These are phyloP conservation scores for Xylona heveae DNA, from an alignment of 495 filamentous ascomycete species.

Conservation along the genomic window DNA sequence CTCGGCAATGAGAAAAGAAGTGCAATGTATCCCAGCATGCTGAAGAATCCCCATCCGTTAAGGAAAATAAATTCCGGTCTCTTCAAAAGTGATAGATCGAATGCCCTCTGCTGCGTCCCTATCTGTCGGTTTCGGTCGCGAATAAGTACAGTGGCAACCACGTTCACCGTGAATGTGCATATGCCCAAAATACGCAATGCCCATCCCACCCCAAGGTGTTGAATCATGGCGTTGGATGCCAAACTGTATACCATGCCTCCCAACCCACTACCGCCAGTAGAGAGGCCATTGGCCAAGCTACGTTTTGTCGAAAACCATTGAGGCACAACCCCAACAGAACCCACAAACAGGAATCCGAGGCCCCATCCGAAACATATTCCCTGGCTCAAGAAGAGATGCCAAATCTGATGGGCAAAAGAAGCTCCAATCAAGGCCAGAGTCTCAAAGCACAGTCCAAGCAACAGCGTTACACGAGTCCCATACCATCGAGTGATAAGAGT, in stretches of 20 bases:
- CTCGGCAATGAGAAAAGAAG: constrained; percentile 40
- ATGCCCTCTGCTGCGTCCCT: constrained; percentile 10
- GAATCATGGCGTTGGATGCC: constrained; percentile 24
- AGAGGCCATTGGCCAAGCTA: constrained; percentile 27
- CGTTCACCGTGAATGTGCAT: constrained; percentile 19
- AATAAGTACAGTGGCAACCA: constrained; percentile 18
- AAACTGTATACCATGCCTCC: constrained; percentile 29
- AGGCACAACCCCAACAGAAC: constrained; percentile 21
- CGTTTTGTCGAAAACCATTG: constrained; percentile 30
- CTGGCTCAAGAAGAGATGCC: constrained; percentile 30
- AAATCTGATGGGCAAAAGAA: constrained; percentile 22
- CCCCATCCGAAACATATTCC: constrained; percentile 27
- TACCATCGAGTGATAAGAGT: constrained; percentile 17
- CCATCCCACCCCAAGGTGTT: constrained; percentile 22
- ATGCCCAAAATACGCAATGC: constrained; percentile 28
- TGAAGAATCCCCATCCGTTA: constrained; percentile 23
- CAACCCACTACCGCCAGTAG: constrained; percentile 24
- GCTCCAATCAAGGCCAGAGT: constrained; percentile 22
- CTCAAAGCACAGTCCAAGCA: constrained; percentile 21
- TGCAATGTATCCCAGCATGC: constrained; percentile 27
- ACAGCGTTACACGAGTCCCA: constrained; percentile 18
- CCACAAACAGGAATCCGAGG: constrained; percentile 28
- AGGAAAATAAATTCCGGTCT: constrained; percentile 22
- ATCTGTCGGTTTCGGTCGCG: constrained; percentile 21
- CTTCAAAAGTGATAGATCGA: constrained; percentile 18